Base-by-base conservation (phyloP, 768 basidiomycete species). In the Calocera viscosa region DNA sequence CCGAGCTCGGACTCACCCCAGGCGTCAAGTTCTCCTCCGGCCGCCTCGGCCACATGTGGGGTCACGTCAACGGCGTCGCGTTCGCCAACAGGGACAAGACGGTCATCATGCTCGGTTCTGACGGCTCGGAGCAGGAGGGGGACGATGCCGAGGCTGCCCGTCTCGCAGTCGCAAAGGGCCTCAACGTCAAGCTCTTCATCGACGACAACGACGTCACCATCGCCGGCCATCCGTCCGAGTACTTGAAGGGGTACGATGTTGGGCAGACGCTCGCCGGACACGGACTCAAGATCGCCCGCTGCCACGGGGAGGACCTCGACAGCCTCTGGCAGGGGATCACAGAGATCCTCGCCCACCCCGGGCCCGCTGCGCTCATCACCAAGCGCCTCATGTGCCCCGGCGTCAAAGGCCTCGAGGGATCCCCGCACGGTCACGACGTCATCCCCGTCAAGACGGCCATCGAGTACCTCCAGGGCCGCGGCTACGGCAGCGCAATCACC, bases 131-230 rank as follows among this genome's bases (percentile, higher is more conserved):
- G 74, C 91, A 94, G 75, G 91, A 93, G 74, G 91, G 91, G 17
- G 88, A 93, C 73, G 90, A 93, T 71, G 91, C 91, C 1, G 91
- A 94, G 74, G 91, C 91, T 17, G 91, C 91, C 16, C 82, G 91
- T 19, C 81, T 94, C 34, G 91, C 91, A 19, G 91, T 91, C 43
- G 91, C 91, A 1, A 86, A 92, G 73, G 76, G 80, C 47, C 79
- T 94, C 71, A 91, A 92, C 74, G 83, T 94, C 75, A 94, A 94
- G 77, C 79, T 93, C 66, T 76, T 93, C 74, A 86, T 94, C 69
- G 91, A 94, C 71, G 90, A 92, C 77, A 93, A 94, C 77, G 87
- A 94, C 74, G 91, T 93, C 70, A 93, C 91, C 8, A 94, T 93
- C 68, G 86, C 91, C n/a, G 91, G 91, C 0, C 90, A 93, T 72